Evolutionary conservation across 2,329 filamentous ascomycete species (phyloP).

Genomic region (Pseudogymnoascus sp.): DNA sequence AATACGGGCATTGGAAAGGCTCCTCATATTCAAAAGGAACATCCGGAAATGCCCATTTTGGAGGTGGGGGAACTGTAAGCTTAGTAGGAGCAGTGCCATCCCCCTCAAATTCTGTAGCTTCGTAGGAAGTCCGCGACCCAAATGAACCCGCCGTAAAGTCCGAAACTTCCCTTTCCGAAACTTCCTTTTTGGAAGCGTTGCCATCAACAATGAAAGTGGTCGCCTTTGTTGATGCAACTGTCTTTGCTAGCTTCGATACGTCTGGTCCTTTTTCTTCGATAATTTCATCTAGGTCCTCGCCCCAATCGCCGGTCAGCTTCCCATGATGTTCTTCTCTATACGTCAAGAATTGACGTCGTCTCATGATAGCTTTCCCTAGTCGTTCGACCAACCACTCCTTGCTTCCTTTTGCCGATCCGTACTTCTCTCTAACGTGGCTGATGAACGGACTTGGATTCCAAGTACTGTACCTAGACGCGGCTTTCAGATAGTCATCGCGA

Average conservation of each 20-base stretch:
- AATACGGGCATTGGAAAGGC: conserved; percentile 16
- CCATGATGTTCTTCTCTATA: conserved; percentile 25
- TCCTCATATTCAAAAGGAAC: conserved; percentile 19
- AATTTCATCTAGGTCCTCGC: conserved; percentile 9
- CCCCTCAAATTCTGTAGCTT: conserved; percentile 15
- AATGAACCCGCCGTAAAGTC: conserved; percentile 9
- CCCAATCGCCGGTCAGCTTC: conserved; percentile 17
- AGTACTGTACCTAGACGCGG: conserved; percentile 16
- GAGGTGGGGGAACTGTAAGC: conserved; percentile 17
- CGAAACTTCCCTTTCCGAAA: no score
- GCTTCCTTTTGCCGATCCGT: conserved; percentile 14
- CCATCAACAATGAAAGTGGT: conserved; percentile 18
- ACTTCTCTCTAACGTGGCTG: conserved; percentile 20
- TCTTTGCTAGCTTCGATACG: not conserved
- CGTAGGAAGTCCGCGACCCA: conserved; percentile 21
- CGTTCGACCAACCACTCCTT: conserved; percentile 19
- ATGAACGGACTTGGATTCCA: conserved; percentile 16
- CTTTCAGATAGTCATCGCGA: conserved; percentile 22
- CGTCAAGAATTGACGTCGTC: conserved; percentile 24
- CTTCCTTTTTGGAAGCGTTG: not conserved
- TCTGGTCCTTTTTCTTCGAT: conserved; percentile 5
- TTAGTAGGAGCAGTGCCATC: not conserved
- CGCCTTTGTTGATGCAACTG: conserved; percentile 19
- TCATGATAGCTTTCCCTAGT: conserved; percentile 25
- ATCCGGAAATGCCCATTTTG: conserved; percentile 17